phyloP scores from a whole-genome alignment of 768 basidiomycete genomes.

The Cytidiella melzeri region DNA sequence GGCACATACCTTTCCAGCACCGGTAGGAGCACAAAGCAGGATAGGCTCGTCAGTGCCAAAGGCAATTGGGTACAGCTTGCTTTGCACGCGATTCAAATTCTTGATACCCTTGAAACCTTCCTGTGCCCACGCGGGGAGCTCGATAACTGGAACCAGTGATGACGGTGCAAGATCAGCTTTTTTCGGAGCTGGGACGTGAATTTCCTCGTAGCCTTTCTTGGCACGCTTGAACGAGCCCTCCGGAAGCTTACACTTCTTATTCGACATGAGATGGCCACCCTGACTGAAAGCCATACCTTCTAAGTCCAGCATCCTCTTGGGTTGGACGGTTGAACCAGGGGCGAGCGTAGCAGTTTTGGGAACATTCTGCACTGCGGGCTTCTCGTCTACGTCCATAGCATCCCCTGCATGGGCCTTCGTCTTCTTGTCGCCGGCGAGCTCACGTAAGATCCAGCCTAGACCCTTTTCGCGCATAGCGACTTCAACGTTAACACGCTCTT shows the following conservation, averaged over 20 bases:
- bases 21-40: slow-evolving; percentile 94
- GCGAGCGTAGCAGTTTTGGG: slow-evolving; percentile 84
- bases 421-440: slow-evolving; percentile 77
- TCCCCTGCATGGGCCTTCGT: slow-evolving; percentile 44
- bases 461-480: slow-evolving; percentile 98
- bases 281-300: slow-evolving; percentile 95
- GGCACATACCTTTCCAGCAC: slow-evolving; percentile 85
- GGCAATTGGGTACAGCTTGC: slow-evolving; percentile 86
- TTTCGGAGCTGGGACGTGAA: slow-evolving; percentile 93
- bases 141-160: slow-evolving; percentile 65
- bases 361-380: slow-evolving; percentile 37
- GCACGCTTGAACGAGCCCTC: slow-evolving; percentile 97
- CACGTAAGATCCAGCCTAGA: slow-evolving; percentile 90
- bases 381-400: slow-evolving; percentile 77
- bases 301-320: slow-evolving; percentile 80
- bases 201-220: slow-evolving; percentile 96
- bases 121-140: slow-evolving; percentile 81
- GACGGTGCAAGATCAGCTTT: slow-evolving; percentile 48
- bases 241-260: slow-evolving; percentile 97
- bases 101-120: slow-evolving; percentile 77
- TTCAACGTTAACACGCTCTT: slow-evolving; percentile 89
- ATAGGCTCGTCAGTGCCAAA: slow-evolving; percentile 95
- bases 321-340: slow-evolving; percentile 82
- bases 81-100: slow-evolving; percentile 86
- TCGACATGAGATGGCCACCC: slow-evolving; percentile 95